Percentiles rank a stretch among this genome's conserved stretches.
Evolutionary conservation across 441 rosid species (phyloP).

Genomic region (Geranium incanum): DNA sequence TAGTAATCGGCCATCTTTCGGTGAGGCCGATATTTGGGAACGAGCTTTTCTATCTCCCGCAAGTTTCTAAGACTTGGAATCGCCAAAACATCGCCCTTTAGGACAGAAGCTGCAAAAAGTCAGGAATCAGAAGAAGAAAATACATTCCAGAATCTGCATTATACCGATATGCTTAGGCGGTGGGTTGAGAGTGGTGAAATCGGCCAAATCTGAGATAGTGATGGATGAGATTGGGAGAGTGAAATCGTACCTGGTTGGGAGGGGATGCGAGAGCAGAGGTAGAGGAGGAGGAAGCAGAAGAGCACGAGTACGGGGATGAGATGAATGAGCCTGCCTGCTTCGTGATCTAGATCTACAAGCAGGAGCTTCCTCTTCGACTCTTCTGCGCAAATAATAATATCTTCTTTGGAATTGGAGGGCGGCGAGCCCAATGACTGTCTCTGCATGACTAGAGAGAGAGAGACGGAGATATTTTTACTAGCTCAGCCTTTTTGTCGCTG

Average conservation of each 20-base stretch:
- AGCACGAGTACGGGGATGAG: constrained; percentile 71
- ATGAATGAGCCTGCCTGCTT: constrained; percentile 40
- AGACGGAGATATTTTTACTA: constrained; percentile 4
- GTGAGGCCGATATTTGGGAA: constrained; percentile 37
- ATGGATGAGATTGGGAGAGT: neutral
- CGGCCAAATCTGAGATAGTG: constrained; percentile 54
- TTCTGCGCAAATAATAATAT: constrained; percentile 19
- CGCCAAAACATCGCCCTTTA: constrained; percentile 41
- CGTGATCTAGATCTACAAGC: constrained; percentile 2
- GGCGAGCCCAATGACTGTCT: constrained; percentile 80
- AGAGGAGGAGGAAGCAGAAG: constrained; percentile 69
- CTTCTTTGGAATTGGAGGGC: constrained; percentile 26
- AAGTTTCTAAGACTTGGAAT: constrained; percentile 59
- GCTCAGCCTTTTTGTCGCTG: constrained; percentile 9
- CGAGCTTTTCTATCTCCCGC: constrained; percentile 37
- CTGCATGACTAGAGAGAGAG: constrained; percentile 48
- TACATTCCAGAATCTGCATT: constrained; percentile 33
- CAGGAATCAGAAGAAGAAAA: neutral
- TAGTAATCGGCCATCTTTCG: constrained; percentile 52
- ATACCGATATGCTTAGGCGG: constrained; percentile 43
- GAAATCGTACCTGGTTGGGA: constrained; percentile 55
- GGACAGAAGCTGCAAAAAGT: constrained; percentile 26
- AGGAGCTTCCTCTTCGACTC: constrained; percentile 23
- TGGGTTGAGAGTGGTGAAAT: constrained; percentile 56
- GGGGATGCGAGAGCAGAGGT: constrained; percentile 66